A percentile compares a stretch with the other conserved stretches of the same genome.
These are phyloP conservation scores for Sporobolus alterniflorus DNA, from an alignment of 202 grass and related monocot genomes.

Conservation along the genomic window DNA sequence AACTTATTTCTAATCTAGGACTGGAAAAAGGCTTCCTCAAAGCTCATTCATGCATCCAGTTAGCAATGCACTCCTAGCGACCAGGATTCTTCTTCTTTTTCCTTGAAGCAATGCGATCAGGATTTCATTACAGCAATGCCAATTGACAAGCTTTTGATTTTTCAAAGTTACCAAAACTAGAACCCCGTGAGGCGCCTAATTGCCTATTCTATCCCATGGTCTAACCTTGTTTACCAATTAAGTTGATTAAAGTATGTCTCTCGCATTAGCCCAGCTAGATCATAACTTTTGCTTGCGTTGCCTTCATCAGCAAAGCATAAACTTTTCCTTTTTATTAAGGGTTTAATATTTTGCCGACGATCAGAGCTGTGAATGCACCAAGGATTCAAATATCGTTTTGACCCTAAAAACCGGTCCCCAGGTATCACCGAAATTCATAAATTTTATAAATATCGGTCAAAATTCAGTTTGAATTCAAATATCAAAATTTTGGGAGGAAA, in stretches of 20 bases:
- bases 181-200: conserved; percentile 14
- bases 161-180: conserved; percentile 3
- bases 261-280: neutral
- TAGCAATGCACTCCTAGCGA: neutral
- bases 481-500: too few relatives aligned
- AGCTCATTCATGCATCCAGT: neutral
- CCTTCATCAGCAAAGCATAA: conserved; percentile 26
- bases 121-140: neutral
- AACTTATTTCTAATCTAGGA: neutral
- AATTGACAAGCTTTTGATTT: conserved; percentile 45
- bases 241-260: conserved; percentile 16
- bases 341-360: neutral
- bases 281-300: conserved; percentile 16
- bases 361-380: conserved; percentile 37
- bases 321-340: neutral
- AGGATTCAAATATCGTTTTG: too few relatives aligned
- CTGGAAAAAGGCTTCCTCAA: neutral
- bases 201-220: conserved; percentile 23
- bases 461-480: too few relatives aligned
- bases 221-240: conserved; percentile 36
- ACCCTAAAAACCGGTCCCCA: too few relatives aligned
- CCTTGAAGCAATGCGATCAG: neutral
- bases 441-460: too few relatives aligned
- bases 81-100: neutral
- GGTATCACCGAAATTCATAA: too few relatives aligned